Conservation (phyloP, 495 filamentous ascomycete genomes). For the Aspergillus panamensis region DNA sequence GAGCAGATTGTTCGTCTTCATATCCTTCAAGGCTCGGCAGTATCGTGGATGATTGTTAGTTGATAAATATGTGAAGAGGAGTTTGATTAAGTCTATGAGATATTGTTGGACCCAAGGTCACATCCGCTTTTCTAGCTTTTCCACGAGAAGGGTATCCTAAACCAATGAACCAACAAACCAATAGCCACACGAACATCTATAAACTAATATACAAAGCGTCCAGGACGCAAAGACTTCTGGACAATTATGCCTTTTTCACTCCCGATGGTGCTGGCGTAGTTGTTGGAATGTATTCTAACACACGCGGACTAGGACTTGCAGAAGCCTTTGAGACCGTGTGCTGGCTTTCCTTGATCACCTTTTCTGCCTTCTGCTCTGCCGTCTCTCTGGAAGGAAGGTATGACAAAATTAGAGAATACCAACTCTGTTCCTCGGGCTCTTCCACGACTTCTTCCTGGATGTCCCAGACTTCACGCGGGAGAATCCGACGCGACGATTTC, state of each 20-base stretch:
- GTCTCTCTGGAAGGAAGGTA: conserved; percentile 31
- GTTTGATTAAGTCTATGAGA: conserved; percentile 18
- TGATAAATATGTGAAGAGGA: conserved; percentile 4
- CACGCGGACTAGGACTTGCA: background rate
- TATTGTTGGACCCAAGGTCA: background rate
- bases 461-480: conserved; percentile 48
- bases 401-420: conserved; percentile 35
- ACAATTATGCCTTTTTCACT: conserved; percentile 14
- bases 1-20: conserved; percentile 9
- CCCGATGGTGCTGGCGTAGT: background rate
- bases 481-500: conserved; percentile 33
- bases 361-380: conserved; percentile 18
- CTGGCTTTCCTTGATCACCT: conserved; percentile 14
- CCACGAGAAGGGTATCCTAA: too few species aligned
- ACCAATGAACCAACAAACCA: background rate
- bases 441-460: conserved; percentile 19
- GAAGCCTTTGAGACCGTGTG: conserved; percentile 4
- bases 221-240: background rate
- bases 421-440: conserved; percentile 31
- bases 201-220: conserved; percentile 6
- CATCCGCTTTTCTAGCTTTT: background rate
- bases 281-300: background rate
- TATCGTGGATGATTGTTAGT: background rate
- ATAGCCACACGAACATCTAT: conserved; percentile 7
- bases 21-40: background rate